phyloP scores from a whole-genome alignment of 345 rosid genomes.

The Acer campestre region DNA sequence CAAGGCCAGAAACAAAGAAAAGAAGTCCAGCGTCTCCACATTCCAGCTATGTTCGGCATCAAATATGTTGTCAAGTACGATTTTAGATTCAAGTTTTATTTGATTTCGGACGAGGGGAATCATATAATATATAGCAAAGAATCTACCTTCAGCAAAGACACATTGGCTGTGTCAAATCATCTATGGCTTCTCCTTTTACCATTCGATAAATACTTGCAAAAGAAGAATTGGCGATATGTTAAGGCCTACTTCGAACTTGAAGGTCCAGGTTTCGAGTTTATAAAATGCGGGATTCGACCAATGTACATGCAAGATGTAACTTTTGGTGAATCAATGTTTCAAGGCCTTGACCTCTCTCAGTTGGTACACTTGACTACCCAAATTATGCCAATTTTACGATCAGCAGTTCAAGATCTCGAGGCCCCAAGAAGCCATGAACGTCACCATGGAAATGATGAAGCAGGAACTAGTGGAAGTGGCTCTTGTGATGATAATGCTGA shows the following conservation, averaged over 20 bases:
- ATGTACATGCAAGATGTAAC: not conserved
- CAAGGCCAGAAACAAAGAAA: not conserved
- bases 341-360: not conserved
- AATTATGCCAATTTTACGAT: not conserved
- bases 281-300: not conserved
- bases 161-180: not conserved
- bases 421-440: not conserved
- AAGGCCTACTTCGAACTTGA: not conserved
- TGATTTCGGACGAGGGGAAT: not conserved
- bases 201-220: not conserved
- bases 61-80: not conserved
- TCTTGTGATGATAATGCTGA: not conserved
- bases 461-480: not conserved
- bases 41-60: not conserved
- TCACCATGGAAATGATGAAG: not conserved
- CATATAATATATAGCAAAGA: not conserved
- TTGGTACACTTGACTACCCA: not conserved
- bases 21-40: not conserved
- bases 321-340: not conserved
- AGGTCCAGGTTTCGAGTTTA: slow-evolving; percentile 12
- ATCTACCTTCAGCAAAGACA: not conserved
- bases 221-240: not conserved
- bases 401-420: not conserved
- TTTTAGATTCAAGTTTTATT: not conserved
- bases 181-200: slow-evolving; percentile 4